Percentiles rank a stretch among this genome's conserved stretches.
phyloP scores from a whole-genome alignment of 352 stramenopile genomes.

The Globisporangium yorkense region DNA sequence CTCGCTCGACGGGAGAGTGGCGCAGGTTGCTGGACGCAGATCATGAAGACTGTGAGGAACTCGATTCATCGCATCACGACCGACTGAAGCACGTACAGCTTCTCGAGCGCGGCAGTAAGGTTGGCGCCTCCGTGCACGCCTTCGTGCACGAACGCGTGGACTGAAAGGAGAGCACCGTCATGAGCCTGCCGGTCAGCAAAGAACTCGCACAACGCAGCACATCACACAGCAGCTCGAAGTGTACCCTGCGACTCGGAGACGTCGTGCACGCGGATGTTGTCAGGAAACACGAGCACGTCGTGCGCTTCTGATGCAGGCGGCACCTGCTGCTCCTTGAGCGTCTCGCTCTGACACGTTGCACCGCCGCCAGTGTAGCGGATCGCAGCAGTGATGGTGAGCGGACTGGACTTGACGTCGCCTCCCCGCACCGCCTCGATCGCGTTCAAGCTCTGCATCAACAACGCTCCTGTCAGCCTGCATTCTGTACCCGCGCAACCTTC shows the following conservation, averaged over 20 bases:
- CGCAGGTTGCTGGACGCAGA: slow-evolving; percentile 25
- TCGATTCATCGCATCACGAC: not conserved
- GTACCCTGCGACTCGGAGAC: slow-evolving; percentile 40
- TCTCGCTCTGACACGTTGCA: not conserved
- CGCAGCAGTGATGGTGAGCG: slow-evolving; percentile 40
- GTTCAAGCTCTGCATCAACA: slow-evolving; percentile 15
- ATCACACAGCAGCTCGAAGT: not conserved
- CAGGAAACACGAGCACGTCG: slow-evolving; percentile 67
- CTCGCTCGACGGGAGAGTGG: slow-evolving; percentile 29
- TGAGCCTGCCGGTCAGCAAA: not conserved
- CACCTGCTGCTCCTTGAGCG: not conserved
- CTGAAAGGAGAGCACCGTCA: slow-evolving; percentile 13
- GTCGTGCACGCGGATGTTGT: slow-evolving; percentile 51
- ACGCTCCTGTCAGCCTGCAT: not conserved
- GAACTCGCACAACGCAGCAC: not conserved
- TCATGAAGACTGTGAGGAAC: not conserved
- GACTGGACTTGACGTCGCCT: slow-evolving; percentile 29
- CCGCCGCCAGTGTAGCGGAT: slow-evolving; percentile 32
- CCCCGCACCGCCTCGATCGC: slow-evolving; percentile 24
- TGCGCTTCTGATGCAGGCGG: slow-evolving; percentile 15
- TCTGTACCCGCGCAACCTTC: not conserved
- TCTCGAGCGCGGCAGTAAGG: slow-evolving; percentile 22
- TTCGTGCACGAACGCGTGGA: slow-evolving; percentile 25
- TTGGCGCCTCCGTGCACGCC: slow-evolving; percentile 27
- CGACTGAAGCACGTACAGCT: slow-evolving; percentile 20